phyloP scores from a whole-genome alignment of 192 early-diverging fungal genomes.

The Entomortierella parvispora region DNA sequence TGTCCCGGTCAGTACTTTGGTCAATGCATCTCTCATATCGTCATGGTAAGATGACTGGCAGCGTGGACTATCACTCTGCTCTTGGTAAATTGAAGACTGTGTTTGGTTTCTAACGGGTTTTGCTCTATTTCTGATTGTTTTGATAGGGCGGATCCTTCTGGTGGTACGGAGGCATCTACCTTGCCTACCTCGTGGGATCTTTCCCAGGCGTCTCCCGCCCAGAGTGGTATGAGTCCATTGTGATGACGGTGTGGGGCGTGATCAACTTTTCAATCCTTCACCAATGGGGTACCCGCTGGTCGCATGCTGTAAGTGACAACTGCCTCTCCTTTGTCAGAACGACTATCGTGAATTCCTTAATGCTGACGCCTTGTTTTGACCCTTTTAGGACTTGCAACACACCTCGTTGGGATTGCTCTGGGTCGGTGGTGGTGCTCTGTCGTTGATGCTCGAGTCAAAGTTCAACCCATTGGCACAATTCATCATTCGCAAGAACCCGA shows the following conservation, averaged over 20 bases:
- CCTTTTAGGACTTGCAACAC: slow-evolving; percentile 43
- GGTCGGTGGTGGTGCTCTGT: slow-evolving; percentile 56
- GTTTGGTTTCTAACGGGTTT: no score
- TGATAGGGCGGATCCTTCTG: slow-evolving; percentile 52
- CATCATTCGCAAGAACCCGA: slow-evolving; percentile 50
- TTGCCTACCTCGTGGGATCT: slow-evolving; percentile 55
- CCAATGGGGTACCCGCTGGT: slow-evolving; percentile 55
- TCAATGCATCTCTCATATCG: slow-evolving; percentile 51
- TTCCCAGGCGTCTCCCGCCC: slow-evolving; percentile 50
- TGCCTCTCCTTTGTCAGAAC: no score
- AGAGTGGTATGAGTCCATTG: slow-evolving; percentile 53
- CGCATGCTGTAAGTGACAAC: slow-evolving; percentile 50
- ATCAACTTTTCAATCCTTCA: slow-evolving; percentile 54
- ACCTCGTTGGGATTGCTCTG: slow-evolving; percentile 56
- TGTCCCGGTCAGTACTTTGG: slow-evolving; percentile 46
- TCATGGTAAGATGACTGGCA: slow-evolving; percentile 51
- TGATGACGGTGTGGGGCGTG: slow-evolving; percentile 56
- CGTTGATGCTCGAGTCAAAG: slow-evolving; percentile 47
- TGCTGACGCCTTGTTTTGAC: neutral
- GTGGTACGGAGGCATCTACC: slow-evolving; percentile 53
- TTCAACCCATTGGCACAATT: slow-evolving; percentile 37
- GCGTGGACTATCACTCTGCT: no score
- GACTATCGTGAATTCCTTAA: neutral
- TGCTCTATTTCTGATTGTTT: neutral
- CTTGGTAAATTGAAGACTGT: no score